A percentile compares a stretch with the other conserved stretches of the same genome.
phyloP scores from a whole-genome alignment of 495 filamentous ascomycete genomes.

The Aspergillus hancockii region DNA sequence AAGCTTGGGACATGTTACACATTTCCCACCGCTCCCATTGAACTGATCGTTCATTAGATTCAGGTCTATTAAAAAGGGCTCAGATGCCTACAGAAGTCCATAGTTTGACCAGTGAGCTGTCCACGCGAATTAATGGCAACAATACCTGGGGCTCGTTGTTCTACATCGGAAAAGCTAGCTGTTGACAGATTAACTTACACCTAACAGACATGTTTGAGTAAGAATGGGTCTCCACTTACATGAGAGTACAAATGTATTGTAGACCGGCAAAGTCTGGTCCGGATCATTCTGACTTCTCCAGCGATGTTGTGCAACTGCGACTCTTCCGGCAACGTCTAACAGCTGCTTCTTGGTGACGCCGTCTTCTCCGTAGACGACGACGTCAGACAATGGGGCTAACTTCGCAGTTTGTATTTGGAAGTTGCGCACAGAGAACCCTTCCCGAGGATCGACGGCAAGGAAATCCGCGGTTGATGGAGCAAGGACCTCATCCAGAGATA shows the following conservation, averaged over 20 bases:
- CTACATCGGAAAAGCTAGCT: conserved; percentile 73
- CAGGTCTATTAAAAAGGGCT: conserved; percentile 4
- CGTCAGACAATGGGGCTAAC: conserved; percentile 82
- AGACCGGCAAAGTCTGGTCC: conserved; percentile 58
- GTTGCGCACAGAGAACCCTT: conserved; percentile 85
- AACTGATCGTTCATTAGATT: conserved; percentile 44
- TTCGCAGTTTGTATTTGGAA: conserved; percentile 97
- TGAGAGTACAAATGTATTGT: conserved; percentile 81
- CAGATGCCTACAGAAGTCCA: conserved; percentile 73
- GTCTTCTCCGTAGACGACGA: conserved; percentile 85
- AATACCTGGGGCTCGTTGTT: conserved; percentile 65
- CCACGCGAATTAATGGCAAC: conserved; percentile 76
- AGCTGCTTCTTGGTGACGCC: conserved; percentile 54
- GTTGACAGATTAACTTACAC: conserved; percentile 29
- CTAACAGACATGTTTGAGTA: not conserved
- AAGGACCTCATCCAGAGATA: conserved; percentile 78
- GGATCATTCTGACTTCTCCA: conserved; percentile 67
- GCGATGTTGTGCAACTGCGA: conserved; percentile 72
- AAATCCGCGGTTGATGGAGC: conserved; percentile 40
- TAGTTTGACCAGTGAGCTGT: conserved; percentile 70
- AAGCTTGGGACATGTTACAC: conserved; percentile 86
- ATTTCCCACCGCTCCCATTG: conserved; percentile 90
- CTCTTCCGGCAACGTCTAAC: conserved; percentile 64
- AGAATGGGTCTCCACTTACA: conserved; percentile 47
- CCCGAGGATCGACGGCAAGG: conserved; percentile 71